Percentiles rank a stretch among this genome's conserved stretches.
Conservation (phyloP, 1,284 basidiomycete genomes). For the Fomes fomentarius region DNA sequence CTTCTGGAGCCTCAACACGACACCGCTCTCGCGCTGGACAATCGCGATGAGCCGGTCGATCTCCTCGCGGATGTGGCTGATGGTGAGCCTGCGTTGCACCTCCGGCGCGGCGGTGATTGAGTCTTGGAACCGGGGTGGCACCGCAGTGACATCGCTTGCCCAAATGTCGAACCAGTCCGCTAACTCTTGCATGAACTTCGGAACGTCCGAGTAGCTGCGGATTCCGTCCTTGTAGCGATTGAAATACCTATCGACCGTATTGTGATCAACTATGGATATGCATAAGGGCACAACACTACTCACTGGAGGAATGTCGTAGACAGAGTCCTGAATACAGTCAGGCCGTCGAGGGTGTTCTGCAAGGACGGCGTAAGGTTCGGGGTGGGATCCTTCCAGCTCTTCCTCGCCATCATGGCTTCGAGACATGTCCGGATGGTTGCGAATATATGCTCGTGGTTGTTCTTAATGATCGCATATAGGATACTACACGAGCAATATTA, state of each 20-base stretch:
- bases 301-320: slow-evolving; percentile 57
- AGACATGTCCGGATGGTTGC: slow-evolving; percentile 47
- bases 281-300: too few relatives aligned
- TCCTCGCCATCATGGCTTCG: slow-evolving; percentile 38
- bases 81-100: slow-evolving; percentile 38
- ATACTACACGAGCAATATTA: slow-evolving; percentile 39
- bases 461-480: slow-evolving; percentile 57
- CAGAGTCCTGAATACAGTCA: slow-evolving; percentile 49
- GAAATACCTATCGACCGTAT: slow-evolving; percentile 46
- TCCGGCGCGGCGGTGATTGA: slow-evolving; percentile 31
- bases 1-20: slow-evolving; percentile 25
- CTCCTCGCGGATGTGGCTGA: slow-evolving; percentile 43
- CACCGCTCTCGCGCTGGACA: slow-evolving; percentile 43
- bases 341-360: slow-evolving; percentile 34
- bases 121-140: slow-evolving; percentile 41
- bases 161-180: slow-evolving; percentile 51
- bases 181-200: slow-evolving; percentile 44
- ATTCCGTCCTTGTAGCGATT: slow-evolving; percentile 61
- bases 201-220: slow-evolving; percentile 46
- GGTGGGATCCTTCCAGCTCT: slow-evolving; percentile 39
- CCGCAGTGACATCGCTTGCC: slow-evolving; percentile 40
- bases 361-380: slow-evolving; percentile 18
- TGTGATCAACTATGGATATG: too few relatives aligned
- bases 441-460: slow-evolving; percentile 41
- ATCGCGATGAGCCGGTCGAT: slow-evolving; percentile 50